phyloP scores from a whole-genome alignment of 1,284 basidiomycete species.

The Cryptococcus maquisensis region DNA sequence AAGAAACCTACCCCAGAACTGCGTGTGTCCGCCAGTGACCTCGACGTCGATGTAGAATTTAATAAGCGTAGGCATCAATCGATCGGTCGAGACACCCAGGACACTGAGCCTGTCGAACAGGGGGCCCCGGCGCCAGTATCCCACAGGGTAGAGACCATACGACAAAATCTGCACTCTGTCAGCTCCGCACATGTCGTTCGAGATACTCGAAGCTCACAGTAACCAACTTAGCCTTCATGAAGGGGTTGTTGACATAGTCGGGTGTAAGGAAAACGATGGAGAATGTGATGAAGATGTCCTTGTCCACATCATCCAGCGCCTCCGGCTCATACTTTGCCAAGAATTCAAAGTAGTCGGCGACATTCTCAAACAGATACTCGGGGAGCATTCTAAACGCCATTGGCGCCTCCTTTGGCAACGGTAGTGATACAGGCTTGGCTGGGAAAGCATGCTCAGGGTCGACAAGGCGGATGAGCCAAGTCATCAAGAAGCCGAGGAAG shows the following conservation, averaged over 20 bases:
- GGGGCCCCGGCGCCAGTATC: conserved; percentile 70
- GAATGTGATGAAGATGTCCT: conserved; percentile 85
- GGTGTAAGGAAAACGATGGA: conserved; percentile 88
- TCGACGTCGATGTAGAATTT: conserved; percentile 98
- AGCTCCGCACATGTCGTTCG: background rate
- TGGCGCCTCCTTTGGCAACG: conserved; percentile 80
- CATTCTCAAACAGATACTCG: conserved; percentile 91
- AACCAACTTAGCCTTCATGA: conserved; percentile 95
- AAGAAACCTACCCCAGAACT: conserved; percentile 76
- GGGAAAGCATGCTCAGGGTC: conserved; percentile 82
- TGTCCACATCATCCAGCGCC: conserved; percentile 73
- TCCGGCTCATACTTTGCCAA: conserved; percentile 72
- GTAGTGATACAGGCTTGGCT: conserved; percentile 64
- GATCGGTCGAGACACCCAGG: conserved; percentile 76
- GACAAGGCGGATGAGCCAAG: conserved; percentile 90
- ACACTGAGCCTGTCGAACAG: conserved; percentile 78
- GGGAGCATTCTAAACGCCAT: conserved; percentile 82
- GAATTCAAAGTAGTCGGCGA: conserved; percentile 84
- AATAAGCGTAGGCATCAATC: conserved; percentile 88
- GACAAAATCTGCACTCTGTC: conserved; percentile 63
- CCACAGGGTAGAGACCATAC: conserved; percentile 73
- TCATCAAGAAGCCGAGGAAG: conserved; percentile 85
- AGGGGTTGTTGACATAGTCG: conserved; percentile 98
- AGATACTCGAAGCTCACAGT: conserved; percentile 58
- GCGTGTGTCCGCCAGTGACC: conserved; percentile 91